phyloP scores from a whole-genome alignment of 1,284 basidiomycete species.

The Gomphus bonarii region DNA sequence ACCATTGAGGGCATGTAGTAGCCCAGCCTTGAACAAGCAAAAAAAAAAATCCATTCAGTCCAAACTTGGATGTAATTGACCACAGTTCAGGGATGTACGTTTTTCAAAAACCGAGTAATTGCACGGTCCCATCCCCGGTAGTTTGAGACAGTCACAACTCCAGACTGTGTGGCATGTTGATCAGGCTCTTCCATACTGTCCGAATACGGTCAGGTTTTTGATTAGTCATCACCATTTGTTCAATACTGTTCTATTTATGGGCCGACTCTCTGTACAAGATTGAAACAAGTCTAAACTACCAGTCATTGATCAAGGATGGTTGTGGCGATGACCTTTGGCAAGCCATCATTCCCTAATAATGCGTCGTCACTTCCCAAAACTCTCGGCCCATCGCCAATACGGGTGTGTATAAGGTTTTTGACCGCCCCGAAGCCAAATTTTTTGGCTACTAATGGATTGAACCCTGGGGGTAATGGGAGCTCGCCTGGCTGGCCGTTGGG shows the following conservation, averaged over 20 bases:
- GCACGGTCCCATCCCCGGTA: conserved; percentile 2
- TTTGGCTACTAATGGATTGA: conserved; percentile 71
- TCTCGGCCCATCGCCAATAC: conserved; percentile 85
- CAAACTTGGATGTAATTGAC: neutral
- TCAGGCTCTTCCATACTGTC: neutral
- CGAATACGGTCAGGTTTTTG: neutral
- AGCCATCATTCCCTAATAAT: conserved; percentile 44
- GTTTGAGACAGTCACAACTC: neutral
- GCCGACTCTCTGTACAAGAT: neutral
- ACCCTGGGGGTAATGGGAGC: conserved; percentile 41
- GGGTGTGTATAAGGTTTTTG: conserved; percentile 83
- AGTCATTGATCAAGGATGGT: neutral
- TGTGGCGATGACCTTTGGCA: conserved; percentile 28
- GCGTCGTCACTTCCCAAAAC: conserved; percentile 44
- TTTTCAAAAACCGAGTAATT: conserved; percentile 9
- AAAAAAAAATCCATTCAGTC: neutral
- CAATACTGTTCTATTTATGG: no score
- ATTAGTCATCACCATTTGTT: neutral
- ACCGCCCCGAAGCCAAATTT: conserved; percentile 68
- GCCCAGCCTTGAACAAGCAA: conserved; percentile 29
- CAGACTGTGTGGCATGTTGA: neutral
- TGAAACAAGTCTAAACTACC: no score
- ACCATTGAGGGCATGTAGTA: conserved; percentile 50
- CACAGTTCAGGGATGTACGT: neutral
- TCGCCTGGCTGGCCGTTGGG: conserved; percentile 21